Conservation (phyloP, 352 stramenopile species). For the Phytophthora meadii region DNA sequence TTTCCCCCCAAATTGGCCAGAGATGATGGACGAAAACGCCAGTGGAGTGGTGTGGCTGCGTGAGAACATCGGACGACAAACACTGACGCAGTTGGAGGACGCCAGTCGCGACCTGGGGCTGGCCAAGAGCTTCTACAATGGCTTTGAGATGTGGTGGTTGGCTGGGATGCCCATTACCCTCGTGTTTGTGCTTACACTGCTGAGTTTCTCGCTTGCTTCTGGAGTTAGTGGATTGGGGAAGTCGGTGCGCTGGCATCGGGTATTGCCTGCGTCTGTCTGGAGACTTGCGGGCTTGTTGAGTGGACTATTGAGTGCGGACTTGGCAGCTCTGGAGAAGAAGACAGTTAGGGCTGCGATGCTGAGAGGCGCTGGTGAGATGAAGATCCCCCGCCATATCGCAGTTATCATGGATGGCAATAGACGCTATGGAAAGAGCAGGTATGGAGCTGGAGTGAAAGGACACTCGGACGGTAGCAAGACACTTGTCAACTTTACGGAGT, state of each 20-base stretch:
- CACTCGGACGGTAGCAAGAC: constrained; percentile 96
- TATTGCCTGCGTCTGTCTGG: constrained; percentile 19
- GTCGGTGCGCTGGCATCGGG: constrained; percentile 38
- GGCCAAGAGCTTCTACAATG: constrained; percentile 72
- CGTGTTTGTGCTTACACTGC: constrained; percentile 73
- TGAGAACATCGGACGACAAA: constrained; percentile 64
- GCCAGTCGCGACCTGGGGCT: constrained; percentile 37
- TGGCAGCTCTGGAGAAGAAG: constrained; percentile 18
- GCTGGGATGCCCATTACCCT: constrained; percentile 80
- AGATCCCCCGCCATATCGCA: constrained; percentile 90
- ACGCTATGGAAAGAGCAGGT: constrained; percentile 91
- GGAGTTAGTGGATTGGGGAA: constrained; percentile 60
- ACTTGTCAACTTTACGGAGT: constrained; percentile 96
- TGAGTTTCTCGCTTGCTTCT: constrained; percentile 77
- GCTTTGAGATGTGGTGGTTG: constrained; percentile 89
- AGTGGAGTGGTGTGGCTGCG: constrained; percentile 61
- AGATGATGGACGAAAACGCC: constrained; percentile 72
- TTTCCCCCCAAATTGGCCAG: constrained; percentile 2
- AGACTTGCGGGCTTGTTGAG: constrained; percentile 23
- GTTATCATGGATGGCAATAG: constrained; percentile 98
- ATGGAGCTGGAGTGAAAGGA: constrained; percentile 80
- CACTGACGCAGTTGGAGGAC: constrained; percentile 55
- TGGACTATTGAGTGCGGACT: constrained; percentile 15
- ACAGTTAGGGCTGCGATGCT: constrained; percentile 5
- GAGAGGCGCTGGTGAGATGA: constrained; percentile 22